Evolutionary conservation across 805 yeast genomes (phyloP).

Genomic region (Wickerhamiella azymoides): DNA sequence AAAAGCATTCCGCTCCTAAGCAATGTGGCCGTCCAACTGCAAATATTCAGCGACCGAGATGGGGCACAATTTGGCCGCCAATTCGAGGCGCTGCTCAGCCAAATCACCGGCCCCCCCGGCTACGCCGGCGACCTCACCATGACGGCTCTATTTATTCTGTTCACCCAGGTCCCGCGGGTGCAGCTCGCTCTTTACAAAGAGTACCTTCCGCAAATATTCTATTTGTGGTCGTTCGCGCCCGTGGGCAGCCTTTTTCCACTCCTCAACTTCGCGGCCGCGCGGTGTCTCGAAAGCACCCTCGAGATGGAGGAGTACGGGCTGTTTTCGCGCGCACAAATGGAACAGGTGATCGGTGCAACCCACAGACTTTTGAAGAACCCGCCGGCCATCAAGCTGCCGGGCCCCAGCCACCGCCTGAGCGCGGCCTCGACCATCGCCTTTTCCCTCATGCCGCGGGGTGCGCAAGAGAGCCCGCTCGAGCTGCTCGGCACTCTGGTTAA

Average conservation of each 20-base stretch:
- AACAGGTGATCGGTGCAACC: constrained; percentile 38
- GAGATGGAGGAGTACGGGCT: constrained; percentile 45
- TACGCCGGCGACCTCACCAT: not conserved
- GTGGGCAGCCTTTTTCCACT: constrained; percentile 41
- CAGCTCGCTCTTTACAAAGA: constrained; percentile 32
- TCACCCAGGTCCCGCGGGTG: constrained; percentile 4
- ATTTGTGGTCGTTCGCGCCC: constrained; percentile 52
- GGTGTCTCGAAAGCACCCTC: constrained; percentile 23
- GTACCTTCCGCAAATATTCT: constrained; percentile 53
- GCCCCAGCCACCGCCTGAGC: not conserved
- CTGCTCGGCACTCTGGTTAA: constrained; percentile 43
- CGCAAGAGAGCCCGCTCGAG: constrained; percentile 24
- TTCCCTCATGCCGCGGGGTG: not conserved
- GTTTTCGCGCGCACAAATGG: constrained; percentile 47
- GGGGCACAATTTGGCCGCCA: not conserved
- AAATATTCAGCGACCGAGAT: constrained; percentile 34
- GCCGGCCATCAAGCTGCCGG: not conserved
- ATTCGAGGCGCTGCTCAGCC: constrained; percentile 4
- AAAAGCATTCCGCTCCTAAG: constrained; percentile 8
- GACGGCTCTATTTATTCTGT: constrained; percentile 9
- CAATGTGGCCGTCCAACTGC: constrained; percentile 28
- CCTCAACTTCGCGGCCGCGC: constrained; percentile 42
- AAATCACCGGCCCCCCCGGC: constrained; percentile 4
- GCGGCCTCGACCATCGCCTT: constrained; percentile 1
- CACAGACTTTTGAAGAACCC: constrained; percentile 21